phyloP scores from a whole-genome alignment of 2,329 filamentous ascomycete species.

The Alternaria sp. region DNA sequence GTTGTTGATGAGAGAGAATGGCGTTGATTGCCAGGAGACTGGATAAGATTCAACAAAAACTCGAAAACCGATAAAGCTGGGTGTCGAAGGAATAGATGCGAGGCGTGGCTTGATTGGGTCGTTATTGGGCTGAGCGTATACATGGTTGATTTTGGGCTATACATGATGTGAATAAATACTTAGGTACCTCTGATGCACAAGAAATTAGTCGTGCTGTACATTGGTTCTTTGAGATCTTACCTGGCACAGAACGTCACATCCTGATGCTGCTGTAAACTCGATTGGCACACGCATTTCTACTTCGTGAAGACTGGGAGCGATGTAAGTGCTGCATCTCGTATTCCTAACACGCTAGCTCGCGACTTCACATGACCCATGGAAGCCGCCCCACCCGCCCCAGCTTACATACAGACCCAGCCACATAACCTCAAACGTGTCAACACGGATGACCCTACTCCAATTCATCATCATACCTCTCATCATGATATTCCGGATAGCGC shows the following conservation, averaged over 20 bases:
- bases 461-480: background rate
- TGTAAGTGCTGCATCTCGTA: background rate
- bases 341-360: constrained; percentile 14
- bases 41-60: background rate
- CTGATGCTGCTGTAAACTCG: background rate
- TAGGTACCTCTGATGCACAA: background rate
- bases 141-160: background rate
- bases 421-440: constrained; percentile 19
- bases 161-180: background rate
- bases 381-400: constrained; percentile 16
- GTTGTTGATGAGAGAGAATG: constrained; percentile 18
- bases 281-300: background rate
- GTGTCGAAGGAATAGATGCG: background rate
- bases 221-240: background rate
- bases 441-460: background rate
- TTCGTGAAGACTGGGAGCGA: background rate
- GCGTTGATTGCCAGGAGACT: background rate
- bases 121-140: background rate
- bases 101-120: background rate
- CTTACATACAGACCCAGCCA: constrained; percentile 2
- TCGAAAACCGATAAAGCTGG: background rate
- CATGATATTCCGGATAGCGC: constrained; percentile 24
- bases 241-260: background rate
- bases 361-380: constrained; percentile 12
- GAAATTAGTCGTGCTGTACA: background rate